Evolutionary conservation across 352 stramenopile species (phyloP).

Genomic region (Phytophthora cryptogea): DNA sequence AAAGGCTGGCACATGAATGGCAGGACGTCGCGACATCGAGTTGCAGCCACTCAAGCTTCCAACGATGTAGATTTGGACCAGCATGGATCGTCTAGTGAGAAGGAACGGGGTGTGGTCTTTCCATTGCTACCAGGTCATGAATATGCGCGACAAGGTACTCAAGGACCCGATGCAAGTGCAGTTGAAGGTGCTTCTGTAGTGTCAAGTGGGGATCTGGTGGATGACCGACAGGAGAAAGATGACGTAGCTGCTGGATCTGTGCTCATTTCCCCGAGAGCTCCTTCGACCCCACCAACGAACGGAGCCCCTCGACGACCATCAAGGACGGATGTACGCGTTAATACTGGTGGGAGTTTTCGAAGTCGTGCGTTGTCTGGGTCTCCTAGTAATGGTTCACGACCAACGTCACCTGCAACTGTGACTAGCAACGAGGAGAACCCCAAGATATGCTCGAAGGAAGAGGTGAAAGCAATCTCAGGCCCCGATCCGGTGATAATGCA

Average conservation of each 20-base stretch:
- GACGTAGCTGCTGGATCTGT: conserved; percentile 8
- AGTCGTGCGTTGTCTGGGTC: conserved; percentile 24
- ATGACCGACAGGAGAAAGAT: conserved; percentile 32
- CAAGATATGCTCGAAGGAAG: conserved; percentile 1
- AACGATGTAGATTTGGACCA: conserved; percentile 11
- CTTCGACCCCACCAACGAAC: conserved; percentile 9
- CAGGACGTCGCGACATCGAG: conserved; percentile 18
- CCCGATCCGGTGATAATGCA: conserved; percentile 53
- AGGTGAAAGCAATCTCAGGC: conserved; percentile 1
- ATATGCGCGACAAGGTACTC: conserved; percentile 8
- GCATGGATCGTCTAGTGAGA: conserved; percentile 5
- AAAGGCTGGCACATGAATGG: conserved; percentile 73
- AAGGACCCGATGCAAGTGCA: conserved; percentile 26
- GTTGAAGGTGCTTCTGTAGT: conserved; percentile 16
- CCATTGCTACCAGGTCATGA: conserved; percentile 35
- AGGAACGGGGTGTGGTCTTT: conserved; percentile 52
- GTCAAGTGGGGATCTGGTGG: conserved; percentile 3
- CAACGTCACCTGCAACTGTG: conserved; percentile 27
- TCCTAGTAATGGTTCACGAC: conserved; percentile 14
- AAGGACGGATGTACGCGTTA: conserved; percentile 19
- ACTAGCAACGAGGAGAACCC: conserved; percentile 2
- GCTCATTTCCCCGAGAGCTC: conserved; percentile 25
- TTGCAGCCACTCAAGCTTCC: conserved; percentile 13
- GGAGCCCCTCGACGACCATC: conserved; percentile 25
- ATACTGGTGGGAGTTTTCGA: conserved; percentile 34